phyloP scores from a whole-genome alignment of 352 stramenopile species.

The Phytophthora multivora region DNA sequence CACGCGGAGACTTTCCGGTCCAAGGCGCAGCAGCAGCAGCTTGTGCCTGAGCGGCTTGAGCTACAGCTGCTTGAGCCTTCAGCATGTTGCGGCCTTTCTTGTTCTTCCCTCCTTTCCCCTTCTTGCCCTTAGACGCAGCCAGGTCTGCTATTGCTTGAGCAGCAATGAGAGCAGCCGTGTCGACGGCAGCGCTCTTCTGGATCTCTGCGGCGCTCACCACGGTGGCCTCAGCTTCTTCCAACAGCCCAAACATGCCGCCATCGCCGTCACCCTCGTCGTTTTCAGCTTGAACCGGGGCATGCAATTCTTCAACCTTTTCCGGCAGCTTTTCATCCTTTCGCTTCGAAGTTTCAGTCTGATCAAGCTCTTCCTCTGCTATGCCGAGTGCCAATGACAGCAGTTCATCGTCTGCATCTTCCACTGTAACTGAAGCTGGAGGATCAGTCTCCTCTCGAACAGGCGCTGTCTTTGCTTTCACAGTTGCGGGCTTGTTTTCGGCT shows the following conservation, averaged over 20 bases:
- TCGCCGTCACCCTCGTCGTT: slow-evolving; percentile 21
- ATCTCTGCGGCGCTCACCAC: slow-evolving; percentile 44
- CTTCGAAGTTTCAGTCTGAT: neutral
- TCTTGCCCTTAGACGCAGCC: slow-evolving; percentile 30
- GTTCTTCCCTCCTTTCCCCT: slow-evolving; percentile 41
- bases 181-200: slow-evolving; percentile 42
- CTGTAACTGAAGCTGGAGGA: neutral
- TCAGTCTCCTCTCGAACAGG: neutral
- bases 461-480: neutral
- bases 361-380: slow-evolving; percentile 6
- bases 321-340: neutral
- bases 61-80: slow-evolving; percentile 26
- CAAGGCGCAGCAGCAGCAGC: slow-evolving; percentile 32
- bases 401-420: slow-evolving; percentile 33
- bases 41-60: slow-evolving; percentile 26
- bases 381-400: slow-evolving; percentile 29
- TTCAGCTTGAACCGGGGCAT: neutral
- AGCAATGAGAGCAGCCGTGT: slow-evolving; percentile 31
- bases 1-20: slow-evolving; percentile 86
- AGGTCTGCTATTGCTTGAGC: slow-evolving; percentile 28
- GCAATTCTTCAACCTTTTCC: neutral
- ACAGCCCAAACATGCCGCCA: slow-evolving; percentile 42
- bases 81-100: slow-evolving; percentile 38
- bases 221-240: slow-evolving; percentile 44
- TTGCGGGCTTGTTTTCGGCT: slow-evolving; percentile 27